phyloP scores from a whole-genome alignment of 2,329 filamentous ascomycete genomes.

The Aspergillus candidus region DNA sequence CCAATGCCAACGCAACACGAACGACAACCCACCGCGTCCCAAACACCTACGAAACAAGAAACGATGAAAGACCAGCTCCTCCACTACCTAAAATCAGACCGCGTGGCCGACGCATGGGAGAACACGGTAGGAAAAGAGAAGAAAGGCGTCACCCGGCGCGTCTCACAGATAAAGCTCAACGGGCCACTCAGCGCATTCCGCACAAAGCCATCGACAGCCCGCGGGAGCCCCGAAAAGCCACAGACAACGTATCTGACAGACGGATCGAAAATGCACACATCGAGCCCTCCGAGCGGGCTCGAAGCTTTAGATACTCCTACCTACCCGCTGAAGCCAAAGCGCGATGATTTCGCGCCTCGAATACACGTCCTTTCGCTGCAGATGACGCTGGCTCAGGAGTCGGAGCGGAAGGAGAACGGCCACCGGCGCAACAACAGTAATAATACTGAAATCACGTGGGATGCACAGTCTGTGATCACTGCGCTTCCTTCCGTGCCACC shows the following conservation, averaged over 20 bases:
- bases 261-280: conserved; percentile 21
- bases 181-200: conserved; percentile 29
- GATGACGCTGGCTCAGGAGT: conserved; percentile 19
- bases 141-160: conserved; percentile 9
- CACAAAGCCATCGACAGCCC: conserved; percentile 17
- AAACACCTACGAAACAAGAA: conserved; percentile 14
- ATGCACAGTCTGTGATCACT: conserved; percentile 20
- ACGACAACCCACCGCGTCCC: conserved; percentile 2
- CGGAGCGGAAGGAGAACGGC: conserved; percentile 2
- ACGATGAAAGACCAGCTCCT: conserved; percentile 28
- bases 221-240: conserved; percentile 6
- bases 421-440: neutral
- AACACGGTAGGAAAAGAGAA: conserved; percentile 19
- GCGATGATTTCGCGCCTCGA: conserved; percentile 19
- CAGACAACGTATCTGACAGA: conserved; percentile 8
- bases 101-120: conserved; percentile 29
- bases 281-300: conserved; percentile 24
- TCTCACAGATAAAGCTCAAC: conserved; percentile 16
- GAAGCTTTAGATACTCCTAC: conserved; percentile 19
- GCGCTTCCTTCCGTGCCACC: conserved; percentile 21
- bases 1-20: conserved; percentile 8
- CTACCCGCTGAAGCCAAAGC: conserved; percentile 26
- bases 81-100: conserved; percentile 30
- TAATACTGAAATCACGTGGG: conserved; percentile 2
- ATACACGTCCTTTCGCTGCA: conserved; percentile 28